A percentile compares a stretch with the other conserved stretches of the same genome.
phyloP scores from a whole-genome alignment of 371 early-diverging fungal species.

The Mucor circinelloides region DNA sequence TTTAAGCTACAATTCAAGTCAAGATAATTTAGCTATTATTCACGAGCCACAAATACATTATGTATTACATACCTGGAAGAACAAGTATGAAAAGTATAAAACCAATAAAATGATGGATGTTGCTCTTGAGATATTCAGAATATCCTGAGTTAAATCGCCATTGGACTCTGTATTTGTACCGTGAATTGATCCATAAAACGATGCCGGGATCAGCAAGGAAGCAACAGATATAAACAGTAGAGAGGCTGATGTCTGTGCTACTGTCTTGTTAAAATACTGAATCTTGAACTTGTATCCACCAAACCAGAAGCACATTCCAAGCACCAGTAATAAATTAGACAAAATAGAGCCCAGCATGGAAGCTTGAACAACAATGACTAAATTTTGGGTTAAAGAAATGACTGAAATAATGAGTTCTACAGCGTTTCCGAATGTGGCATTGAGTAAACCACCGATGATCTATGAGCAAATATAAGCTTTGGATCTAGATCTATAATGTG shows the following conservation, averaged over 20 bases:
- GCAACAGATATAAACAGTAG: conserved; percentile 76
- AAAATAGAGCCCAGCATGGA: conserved; percentile 87
- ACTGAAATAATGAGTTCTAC: conserved; percentile 85
- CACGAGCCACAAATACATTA: conserved; percentile 1
- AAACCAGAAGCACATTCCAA: conserved; percentile 79
- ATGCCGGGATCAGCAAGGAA: conserved; percentile 80
- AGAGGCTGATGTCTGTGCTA: conserved; percentile 81
- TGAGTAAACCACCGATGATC: conserved; percentile 89
- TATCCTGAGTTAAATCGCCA: conserved; percentile 29
- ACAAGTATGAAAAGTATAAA: conserved; percentile 73
- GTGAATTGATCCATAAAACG: conserved; percentile 61
- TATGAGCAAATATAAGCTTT: neutral
- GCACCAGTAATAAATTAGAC: conserved; percentile 80
- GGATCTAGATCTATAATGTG: neutral
- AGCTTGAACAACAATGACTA: conserved; percentile 82
- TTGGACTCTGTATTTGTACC: conserved; percentile 3
- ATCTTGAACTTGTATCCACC: conserved; percentile 72
- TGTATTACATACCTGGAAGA: conserved; percentile 64
- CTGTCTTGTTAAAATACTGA: conserved; percentile 76
- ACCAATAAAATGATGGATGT: conserved; percentile 75
- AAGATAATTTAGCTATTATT: neutral
- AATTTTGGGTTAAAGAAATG: conserved; percentile 73
- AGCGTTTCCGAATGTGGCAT: conserved; percentile 86
- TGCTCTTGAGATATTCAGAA: conserved; percentile 66
- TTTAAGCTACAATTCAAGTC: conserved; percentile 41